Evolutionary conservation across 2,329 filamentous ascomycete species (phyloP), one percentile per base, ranked within the genome.

Genomic region (Aspergillus viridinutans): DNA sequence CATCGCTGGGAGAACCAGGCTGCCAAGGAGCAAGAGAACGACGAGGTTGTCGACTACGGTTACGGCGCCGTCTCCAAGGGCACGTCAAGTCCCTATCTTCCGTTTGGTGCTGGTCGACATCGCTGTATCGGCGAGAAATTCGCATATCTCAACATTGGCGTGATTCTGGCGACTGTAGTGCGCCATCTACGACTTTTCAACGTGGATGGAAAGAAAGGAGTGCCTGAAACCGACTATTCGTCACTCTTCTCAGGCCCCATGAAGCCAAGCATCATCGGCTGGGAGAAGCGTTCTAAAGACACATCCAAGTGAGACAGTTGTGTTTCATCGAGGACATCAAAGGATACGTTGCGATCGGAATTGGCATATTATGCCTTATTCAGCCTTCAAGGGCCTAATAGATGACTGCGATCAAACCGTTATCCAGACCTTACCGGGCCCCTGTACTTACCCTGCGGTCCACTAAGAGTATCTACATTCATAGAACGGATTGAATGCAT

Each of bases 81-180:
- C 25, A 83, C 84, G 5, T 76, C 76, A 49, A 83, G 80, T 49
- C 85, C 86, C 0, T 89, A 90, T 67, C 75, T 90, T 2, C 88
- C 88, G 0, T 90, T 90, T 65, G 88, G 88, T 2, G 88, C 86
- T 0, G 88, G 88, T 0, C 78, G 88, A 48, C 88, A 91, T 70
- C 78, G 88, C 21, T 90, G 88, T 65, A 89, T 91, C 57, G 88
- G 88, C 20, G 88, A 90, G 75, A 87, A 89, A 69, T 90, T 90
- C 70, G 87, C 88, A 0, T 90, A 90, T 64, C 72, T 88, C 48
- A 88, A 90, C 67, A 69, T 90, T 45, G 80, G 81, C 17, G 84
- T 84, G 8, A 89, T 90, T 58, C 73, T 90, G 25, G 80, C 81
- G 0, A 84, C 81, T 0, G 71, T 90, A 58, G 81, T 90, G 9